phyloP scores from a whole-genome alignment of 805 yeast species.

The Ogataea saltuana region DNA sequence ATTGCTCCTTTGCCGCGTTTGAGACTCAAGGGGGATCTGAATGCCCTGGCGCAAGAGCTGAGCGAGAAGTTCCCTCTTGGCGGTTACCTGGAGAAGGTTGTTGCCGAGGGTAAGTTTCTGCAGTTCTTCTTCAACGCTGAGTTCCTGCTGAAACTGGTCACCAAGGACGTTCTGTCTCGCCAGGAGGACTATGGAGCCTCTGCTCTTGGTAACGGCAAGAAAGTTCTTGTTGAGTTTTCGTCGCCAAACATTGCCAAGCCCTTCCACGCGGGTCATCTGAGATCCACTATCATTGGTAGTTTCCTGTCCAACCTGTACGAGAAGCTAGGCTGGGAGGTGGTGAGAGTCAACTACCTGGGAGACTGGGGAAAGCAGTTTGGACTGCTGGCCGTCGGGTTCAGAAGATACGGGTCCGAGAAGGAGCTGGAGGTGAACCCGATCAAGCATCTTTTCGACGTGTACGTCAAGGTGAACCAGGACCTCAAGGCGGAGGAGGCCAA shows the following conservation, averaged over 20 bases:
- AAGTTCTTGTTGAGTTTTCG: slow-evolving; percentile 81
- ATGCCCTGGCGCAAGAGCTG: slow-evolving; percentile 73
- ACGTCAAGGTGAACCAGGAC: slow-evolving; percentile 82
- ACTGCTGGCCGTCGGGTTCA: slow-evolving; percentile 88
- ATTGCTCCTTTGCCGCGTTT: slow-evolving; percentile 89
- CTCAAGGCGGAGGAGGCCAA: slow-evolving; percentile 63
- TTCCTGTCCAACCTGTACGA: slow-evolving; percentile 88
- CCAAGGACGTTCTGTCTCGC: slow-evolving; percentile 66
- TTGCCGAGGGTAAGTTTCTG: slow-evolving; percentile 85
- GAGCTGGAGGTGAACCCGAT: slow-evolving; percentile 76
- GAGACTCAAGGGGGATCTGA: slow-evolving; percentile 83
- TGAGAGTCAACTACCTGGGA: slow-evolving; percentile 91
- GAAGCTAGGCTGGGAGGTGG: slow-evolving; percentile 88
- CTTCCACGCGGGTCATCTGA: slow-evolving; percentile 98
- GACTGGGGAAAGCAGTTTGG: slow-evolving; percentile 99
- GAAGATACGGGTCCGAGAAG: slow-evolving; percentile 80
- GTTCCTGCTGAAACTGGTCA: slow-evolving; percentile 64
- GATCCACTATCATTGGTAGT: slow-evolving; percentile 98
- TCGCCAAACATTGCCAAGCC: slow-evolving; percentile 99
- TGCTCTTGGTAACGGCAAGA: slow-evolving; percentile 73
- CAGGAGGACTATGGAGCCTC: slow-evolving; percentile 67
- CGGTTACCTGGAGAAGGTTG: slow-evolving; percentile 65
- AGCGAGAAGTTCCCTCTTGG: slow-evolving; percentile 75
- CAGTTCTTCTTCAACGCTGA: slow-evolving; percentile 81
- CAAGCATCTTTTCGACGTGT: slow-evolving; percentile 91